phyloP scores from a whole-genome alignment of 2,329 filamentous ascomycete species.

The Dothideomycetidae sp. region DNA sequence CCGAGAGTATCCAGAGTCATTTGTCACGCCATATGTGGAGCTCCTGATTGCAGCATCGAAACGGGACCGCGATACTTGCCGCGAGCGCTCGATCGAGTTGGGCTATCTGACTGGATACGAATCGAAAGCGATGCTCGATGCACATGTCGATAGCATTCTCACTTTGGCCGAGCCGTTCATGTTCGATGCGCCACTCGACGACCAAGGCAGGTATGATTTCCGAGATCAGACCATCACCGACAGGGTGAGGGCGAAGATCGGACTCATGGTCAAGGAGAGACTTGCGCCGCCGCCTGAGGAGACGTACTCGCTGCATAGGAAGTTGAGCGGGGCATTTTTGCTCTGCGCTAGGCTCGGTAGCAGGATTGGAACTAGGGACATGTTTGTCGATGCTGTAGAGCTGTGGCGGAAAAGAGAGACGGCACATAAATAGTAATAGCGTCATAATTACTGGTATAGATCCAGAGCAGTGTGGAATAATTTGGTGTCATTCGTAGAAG shows the following conservation, averaged over 20 bases:
- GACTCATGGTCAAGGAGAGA: slow-evolving; percentile 81
- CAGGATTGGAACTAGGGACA: slow-evolving; percentile 60
- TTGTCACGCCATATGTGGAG: slow-evolving; percentile 65
- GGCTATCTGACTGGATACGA: slow-evolving; percentile 91
- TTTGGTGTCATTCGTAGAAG: no score
- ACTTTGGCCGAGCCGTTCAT: slow-evolving; percentile 89
- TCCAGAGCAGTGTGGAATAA: no score
- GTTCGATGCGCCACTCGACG: slow-evolving; percentile 32
- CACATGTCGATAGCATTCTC: slow-evolving; percentile 74
- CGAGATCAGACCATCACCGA: slow-evolving; percentile 91
- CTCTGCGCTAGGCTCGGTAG: slow-evolving; percentile 79
- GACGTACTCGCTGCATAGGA: slow-evolving; percentile 89
- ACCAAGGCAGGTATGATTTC: slow-evolving; percentile 83
- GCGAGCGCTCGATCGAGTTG: slow-evolving; percentile 55
- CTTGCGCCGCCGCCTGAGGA: slow-evolving; percentile 88
- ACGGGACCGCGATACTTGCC: slow-evolving; percentile 49
- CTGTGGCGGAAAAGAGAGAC: slow-evolving; percentile 21
- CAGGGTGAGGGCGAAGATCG: slow-evolving; percentile 73
- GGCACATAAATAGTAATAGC: slow-evolving; percentile 2
- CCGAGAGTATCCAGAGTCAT: slow-evolving; percentile 66
- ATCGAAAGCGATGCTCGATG: slow-evolving; percentile 71
- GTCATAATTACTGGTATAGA: no score
- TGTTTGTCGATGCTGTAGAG: slow-evolving; percentile 51
- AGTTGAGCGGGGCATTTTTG: slow-evolving; percentile 87
- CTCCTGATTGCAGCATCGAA: slow-evolving; percentile 68